Conservation (phyloP, 2,329 filamentous ascomycete genomes). For the Phialophora macrospora region DNA sequence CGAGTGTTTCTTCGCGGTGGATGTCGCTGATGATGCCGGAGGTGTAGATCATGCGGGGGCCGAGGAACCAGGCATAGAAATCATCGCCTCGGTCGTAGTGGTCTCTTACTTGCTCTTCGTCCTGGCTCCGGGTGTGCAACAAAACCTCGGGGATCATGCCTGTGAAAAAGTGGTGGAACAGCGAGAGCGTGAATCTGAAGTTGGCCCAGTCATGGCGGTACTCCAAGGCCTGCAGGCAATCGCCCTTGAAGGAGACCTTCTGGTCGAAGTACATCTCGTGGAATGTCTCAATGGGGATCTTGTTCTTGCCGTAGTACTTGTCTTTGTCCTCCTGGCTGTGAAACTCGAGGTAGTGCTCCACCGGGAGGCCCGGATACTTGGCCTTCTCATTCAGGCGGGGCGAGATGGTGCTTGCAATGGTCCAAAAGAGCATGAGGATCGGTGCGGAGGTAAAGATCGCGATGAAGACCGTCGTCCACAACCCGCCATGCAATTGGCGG, state of each 20-base stretch:
- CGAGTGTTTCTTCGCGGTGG: conserved; percentile 84
- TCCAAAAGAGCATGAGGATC: conserved; percentile 82
- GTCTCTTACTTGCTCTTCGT: conserved; percentile 90
- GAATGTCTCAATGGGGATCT: conserved; percentile 83
- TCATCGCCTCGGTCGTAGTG: conserved; percentile 98
- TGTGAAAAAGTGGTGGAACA: conserved; percentile 87
- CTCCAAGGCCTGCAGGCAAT: conserved; percentile 85
- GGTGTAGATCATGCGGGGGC: conserved; percentile 98
- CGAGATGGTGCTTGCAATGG: conserved; percentile 75
- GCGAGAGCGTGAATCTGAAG: conserved; percentile 83
- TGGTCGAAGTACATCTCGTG: conserved; percentile 98
- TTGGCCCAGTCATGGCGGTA: conserved; percentile 97
- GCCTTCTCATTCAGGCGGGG: conserved; percentile 93
- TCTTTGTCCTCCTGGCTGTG: conserved; percentile 53
- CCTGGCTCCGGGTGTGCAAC: conserved; percentile 88
- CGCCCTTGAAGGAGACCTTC: conserved; percentile 93
- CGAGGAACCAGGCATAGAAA: conserved; percentile 98
- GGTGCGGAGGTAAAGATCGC: conserved; percentile 77
- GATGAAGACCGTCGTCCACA: conserved; percentile 88
- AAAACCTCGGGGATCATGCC: conserved; percentile 88
- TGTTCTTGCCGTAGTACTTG: conserved; percentile 56
- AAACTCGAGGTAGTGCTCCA: conserved; percentile 78
- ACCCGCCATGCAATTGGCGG: conserved; percentile 81
- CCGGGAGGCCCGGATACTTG: conserved; percentile 78
- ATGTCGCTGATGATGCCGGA: conserved; percentile 91